Evolutionary conservation across 2,329 filamentous ascomycete species (phyloP).

Genomic region (Pyricularia grisea): DNA sequence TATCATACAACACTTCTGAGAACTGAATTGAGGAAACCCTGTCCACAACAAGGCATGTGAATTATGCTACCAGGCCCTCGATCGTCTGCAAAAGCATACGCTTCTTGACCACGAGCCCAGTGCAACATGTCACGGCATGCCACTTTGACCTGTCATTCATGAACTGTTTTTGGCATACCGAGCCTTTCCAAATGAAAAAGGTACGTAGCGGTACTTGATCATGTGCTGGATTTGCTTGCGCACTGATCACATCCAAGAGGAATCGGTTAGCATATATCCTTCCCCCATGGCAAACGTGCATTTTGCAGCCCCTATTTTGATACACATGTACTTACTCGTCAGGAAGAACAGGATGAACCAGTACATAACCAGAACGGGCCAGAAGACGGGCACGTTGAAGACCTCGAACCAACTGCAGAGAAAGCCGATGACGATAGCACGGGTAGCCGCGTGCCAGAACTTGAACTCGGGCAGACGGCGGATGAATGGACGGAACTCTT

Average conservation of each 20-base stretch:
- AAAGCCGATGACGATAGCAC: constrained; percentile 76
- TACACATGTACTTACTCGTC: constrained; percentile 61
- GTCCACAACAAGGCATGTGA: not conserved
- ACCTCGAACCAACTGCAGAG: constrained; percentile 85
- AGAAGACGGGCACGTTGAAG: constrained; percentile 97
- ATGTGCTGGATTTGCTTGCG: constrained; percentile 99
- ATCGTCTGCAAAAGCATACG: not conserved
- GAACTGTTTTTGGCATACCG: constrained; percentile 58
- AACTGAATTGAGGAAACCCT: not conserved
- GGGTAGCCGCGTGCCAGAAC: constrained; percentile 96
- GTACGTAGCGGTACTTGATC: constrained; percentile 99
- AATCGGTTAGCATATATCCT: no score
- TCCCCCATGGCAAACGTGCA: not conserved
- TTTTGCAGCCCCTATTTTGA: not conserved
- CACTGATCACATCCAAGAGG: constrained; percentile 47
- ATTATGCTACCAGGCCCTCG: not conserved
- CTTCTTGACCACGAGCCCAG: not conserved
- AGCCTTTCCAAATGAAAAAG: constrained; percentile 85
- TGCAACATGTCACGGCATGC: not conserved
- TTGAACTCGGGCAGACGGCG: constrained; percentile 96
- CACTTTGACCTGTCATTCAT: constrained; percentile 2
- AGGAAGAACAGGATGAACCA: constrained; percentile 95
- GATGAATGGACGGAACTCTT: constrained; percentile 97
- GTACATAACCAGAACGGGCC: constrained; percentile 96
- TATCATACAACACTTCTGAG: not conserved